Percentiles rank a stretch among this genome's conserved stretches.
phyloP scores from a whole-genome alignment of 1,284 basidiomycete genomes.

The Phylloboletellus chloephorus region DNA sequence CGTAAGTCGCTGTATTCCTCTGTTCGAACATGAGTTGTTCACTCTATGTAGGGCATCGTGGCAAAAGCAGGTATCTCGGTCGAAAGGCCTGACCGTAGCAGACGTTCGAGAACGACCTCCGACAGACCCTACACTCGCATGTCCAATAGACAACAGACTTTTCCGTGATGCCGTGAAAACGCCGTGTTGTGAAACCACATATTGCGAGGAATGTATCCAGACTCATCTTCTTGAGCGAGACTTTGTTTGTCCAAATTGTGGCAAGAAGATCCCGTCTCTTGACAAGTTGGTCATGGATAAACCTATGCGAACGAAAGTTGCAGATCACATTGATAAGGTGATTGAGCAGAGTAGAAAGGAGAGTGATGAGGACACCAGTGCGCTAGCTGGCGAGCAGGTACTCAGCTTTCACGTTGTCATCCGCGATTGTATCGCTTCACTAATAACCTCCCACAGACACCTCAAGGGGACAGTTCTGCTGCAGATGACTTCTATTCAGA shows the following conservation, averaged over 20 bases:
- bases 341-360: conserved; percentile 80
- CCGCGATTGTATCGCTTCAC: conserved; percentile 1
- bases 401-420: neutral
- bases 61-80: conserved; percentile 83
- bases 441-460: conserved; percentile 18
- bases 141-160: conserved; percentile 86
- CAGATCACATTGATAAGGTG: conserved; percentile 77
- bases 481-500: conserved; percentile 63
- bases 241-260: conserved; percentile 86
- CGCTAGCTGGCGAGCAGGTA: conserved; percentile 24
- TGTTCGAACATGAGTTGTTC: conserved; percentile 4
- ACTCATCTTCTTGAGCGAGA: conserved; percentile 88
- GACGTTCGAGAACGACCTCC: conserved; percentile 85
- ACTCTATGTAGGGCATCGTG: conserved; percentile 66
- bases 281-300: conserved; percentile 81
- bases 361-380: conserved; percentile 40
- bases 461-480: conserved; percentile 29
- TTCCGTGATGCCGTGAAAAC: conserved; percentile 87
- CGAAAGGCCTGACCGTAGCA: conserved; percentile 73
- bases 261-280: conserved; percentile 77
- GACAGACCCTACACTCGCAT: conserved; percentile 70
- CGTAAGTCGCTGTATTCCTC: conserved; percentile 47
- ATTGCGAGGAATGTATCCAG: conserved; percentile 94
- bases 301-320: conserved; percentile 68
- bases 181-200: conserved; percentile 85